Evolutionary conservation across 2,329 filamentous ascomycete species (phyloP), one percentile per base, ranked within the genome.

Genomic region (Colletotrichum lini): DNA sequence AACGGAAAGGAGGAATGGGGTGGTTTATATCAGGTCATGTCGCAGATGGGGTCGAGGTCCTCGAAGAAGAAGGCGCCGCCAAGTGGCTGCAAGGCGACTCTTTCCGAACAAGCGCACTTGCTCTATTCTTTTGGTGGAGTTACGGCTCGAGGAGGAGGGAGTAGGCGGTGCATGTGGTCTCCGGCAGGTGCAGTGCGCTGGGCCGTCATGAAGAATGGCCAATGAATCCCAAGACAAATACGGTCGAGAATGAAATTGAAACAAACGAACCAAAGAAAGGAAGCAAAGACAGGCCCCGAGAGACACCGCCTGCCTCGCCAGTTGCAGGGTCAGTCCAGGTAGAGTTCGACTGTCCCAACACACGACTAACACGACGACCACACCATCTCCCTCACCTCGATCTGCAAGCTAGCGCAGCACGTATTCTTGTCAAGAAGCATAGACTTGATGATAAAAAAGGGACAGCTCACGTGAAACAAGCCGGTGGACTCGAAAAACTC

Each of bases 381-480:
- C 52, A 61, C 64, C 44, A 62, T 38, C 15, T 21, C 47, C 15
- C 13, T 67, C n/a, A 59, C 52, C 26, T 47, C 15, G 52, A 45
- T 10, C 65, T 54, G 40, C 47, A 26, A 59, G 35, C 52, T 42
- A 61, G 50, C 56, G 50, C 56, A 45, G 45, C 35, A 47, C n/a
- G 49, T 50, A 26, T 49, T 23, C 58, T 58, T 23, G 58, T 59
- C 38, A 54, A 35, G 12, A 42, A 49, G 15, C 5, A 42, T 42
- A 13, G 21, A 52, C 44, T 53, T 49, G 42, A 47, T 15, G 44
- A 13, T 53, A 49, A 21, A 47, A 49, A 65, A 47, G 60, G 70
- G 60, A 65, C 56, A 70, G 54, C 60, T 72, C 70, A 70, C 67
- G 56, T 70, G 44, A 63, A 59, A 64, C 68, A 68, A 49, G 30